phyloP scores from a whole-genome alignment of 2,329 filamentous ascomycete species.

The Emmonsiellopsis sp. region DNA sequence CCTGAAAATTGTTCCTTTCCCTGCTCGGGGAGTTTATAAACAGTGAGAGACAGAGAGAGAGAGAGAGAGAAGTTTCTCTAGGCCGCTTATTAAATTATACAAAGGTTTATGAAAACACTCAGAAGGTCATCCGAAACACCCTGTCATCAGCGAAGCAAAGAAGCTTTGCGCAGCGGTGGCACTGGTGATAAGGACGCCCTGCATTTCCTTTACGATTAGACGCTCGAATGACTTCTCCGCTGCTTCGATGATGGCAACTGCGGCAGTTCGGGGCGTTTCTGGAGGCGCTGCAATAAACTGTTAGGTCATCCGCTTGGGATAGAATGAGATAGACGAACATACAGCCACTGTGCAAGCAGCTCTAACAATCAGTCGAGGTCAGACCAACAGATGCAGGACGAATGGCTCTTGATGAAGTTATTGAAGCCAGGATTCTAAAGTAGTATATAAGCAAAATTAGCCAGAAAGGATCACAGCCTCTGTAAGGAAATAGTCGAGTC shows the following conservation, averaged over 20 bases:
- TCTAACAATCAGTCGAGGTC: neutral
- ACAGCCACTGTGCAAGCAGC: neutral
- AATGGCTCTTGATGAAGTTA: neutral
- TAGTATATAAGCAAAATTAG: neutral
- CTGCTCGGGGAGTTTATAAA: too few species aligned
- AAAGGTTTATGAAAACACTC: neutral
- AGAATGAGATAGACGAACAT: neutral
- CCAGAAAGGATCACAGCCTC: neutral
- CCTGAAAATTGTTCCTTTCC: too few species aligned
- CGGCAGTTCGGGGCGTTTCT: neutral
- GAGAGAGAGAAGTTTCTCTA: too few species aligned
- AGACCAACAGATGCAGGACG: neutral
- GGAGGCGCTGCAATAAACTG: neutral
- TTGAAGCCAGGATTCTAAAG: neutral
- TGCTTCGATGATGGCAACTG: neutral
- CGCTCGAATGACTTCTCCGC: neutral
- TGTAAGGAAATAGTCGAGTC: too few species aligned
- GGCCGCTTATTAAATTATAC: neutral
- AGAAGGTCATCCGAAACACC: neutral
- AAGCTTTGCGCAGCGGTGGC: neutral
- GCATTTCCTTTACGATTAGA: neutral
- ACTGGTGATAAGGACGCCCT: neutral
- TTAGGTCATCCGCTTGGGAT: neutral
- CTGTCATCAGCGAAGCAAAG: neutral
- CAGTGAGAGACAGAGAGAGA: too few species aligned